Evolutionary conservation across 2,329 filamentous ascomycete genomes (phyloP), one percentile per base, ranked within the genome.

Genomic region (Gaeumannomyces sp.): DNA sequence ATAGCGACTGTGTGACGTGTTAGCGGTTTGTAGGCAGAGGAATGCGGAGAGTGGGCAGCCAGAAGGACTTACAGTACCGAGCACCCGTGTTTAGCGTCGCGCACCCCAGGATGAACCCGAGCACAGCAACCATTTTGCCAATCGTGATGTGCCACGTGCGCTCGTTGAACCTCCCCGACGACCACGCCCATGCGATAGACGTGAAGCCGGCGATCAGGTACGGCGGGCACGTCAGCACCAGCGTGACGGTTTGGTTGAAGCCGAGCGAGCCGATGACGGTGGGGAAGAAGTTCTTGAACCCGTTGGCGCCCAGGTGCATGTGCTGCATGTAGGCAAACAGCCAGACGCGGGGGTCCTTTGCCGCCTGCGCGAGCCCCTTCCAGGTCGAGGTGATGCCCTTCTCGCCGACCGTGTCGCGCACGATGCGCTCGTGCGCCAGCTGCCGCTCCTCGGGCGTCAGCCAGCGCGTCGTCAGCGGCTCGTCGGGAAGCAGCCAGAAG

Each of bases 231-330:
- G 88, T 88, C 19, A 93, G 81, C 1, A 29, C 35, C 14, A 62
- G 60, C 13, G 60, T 50, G 38, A 53, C 27, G 13, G 25, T 62
- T 22, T 53, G 60, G 33, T 19, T 19, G 25, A 62, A 62, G 19
- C 60, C 60, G 38, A 45, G 38, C 27, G 61, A 31, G 16, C 28
- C 13, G n/a, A 62, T 50, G 38, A 93, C 87, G 0, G 89, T 89
- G 58, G 87, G 87, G 75, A 89, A 88, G 78, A 89, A 90, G 73
- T 88, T 89, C 38, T 85, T 89, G 14, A 89, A 84, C 8, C 84
- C 84, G 62, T 81, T 85, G 31, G 81, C 80, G n/a, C 80, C 78
- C 50, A 82, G 59, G 25, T 67, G 66, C 16, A 67, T 60, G 25
- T 67, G 65, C 58, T 67, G 66, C 64, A 67, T 67, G 3, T 64